phyloP scores from a whole-genome alignment of 768 basidiomycete genomes.

The Harrya chromipes region DNA sequence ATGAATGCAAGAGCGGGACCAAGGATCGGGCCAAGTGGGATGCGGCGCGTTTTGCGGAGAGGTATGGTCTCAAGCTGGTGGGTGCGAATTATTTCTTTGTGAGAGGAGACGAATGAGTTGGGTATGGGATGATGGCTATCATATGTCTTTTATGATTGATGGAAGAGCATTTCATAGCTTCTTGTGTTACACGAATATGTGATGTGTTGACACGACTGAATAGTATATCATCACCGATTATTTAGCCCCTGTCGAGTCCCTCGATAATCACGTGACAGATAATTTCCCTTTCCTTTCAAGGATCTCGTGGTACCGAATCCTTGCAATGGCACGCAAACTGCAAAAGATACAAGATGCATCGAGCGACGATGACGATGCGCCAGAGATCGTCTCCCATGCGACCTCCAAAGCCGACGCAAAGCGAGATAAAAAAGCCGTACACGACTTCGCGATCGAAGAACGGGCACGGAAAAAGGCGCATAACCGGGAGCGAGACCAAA shows the following conservation, averaged over 20 bases:
- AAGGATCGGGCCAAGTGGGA: conserved; percentile 54
- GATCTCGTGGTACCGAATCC: background rate
- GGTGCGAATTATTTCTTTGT: conserved; percentile 58
- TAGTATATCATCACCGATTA: too few species aligned
- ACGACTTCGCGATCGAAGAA: conserved; percentile 36
- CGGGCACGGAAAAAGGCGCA: conserved; percentile 41
- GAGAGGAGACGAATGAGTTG: conserved; percentile 16
- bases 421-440: conserved; percentile 35
- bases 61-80: conserved; percentile 52
- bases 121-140: background rate
- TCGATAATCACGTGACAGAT: too few species aligned
- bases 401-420: conserved; percentile 43
- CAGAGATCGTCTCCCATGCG: conserved; percentile 48
- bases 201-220: too few species aligned
- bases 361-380: conserved; percentile 45
- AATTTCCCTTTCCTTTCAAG: too few species aligned
- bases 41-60: conserved; percentile 48
- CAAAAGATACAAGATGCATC: conserved; percentile 12
- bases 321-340: conserved; percentile 19
- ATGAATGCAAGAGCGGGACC: conserved; percentile 43
- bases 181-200: too few species aligned
- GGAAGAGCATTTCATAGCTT: too few species aligned
- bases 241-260: too few species aligned
- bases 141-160: background rate
- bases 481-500: conserved; percentile 48